phyloP scores from a whole-genome alignment of 148 eudicot genomes.

The Silene latifolia region DNA sequence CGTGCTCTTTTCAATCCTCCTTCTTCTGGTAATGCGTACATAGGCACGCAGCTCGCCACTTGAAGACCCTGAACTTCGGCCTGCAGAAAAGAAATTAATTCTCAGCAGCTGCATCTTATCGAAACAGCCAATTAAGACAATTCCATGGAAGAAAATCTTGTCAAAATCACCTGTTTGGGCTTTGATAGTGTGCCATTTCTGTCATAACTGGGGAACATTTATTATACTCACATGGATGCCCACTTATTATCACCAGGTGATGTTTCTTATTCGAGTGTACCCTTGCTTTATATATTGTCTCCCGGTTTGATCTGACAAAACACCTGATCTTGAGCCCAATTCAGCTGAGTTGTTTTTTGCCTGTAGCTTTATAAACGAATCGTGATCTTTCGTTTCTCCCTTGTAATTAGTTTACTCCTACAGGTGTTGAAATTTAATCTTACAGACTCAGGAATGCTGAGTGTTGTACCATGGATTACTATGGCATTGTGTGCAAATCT shows the following conservation, averaged over 20 bases:
- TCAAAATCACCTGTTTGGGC: slow-evolving; percentile 97
- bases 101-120: slow-evolving; percentile 46
- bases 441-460: slow-evolving; percentile 70
- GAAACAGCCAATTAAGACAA: slow-evolving; percentile 62
- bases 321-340: background rate
- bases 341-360: background rate
- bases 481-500: slow-evolving; percentile 92
- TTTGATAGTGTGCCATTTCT: slow-evolving; percentile 83
- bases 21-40: slow-evolving; percentile 7
- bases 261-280: background rate
- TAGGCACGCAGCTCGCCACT: slow-evolving; percentile 93
- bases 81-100: slow-evolving; percentile 77
- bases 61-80: slow-evolving; percentile 70
- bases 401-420: slow-evolving; percentile 12
- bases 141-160: slow-evolving; percentile 81
- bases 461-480: slow-evolving; percentile 94
- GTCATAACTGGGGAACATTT: slow-evolving; percentile 99
- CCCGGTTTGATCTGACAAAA: too few species aligned
- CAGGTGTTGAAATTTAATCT: slow-evolving; percentile 91
- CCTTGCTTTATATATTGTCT: background rate
- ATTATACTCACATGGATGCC: slow-evolving; percentile 99
- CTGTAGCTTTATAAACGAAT: background rate
- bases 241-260: slow-evolving; percentile 89
- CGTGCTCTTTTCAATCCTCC: background rate
- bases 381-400: background rate